Evolutionary conservation across 129 eudicot genomes (phyloP).

Genomic region (Pittosporum tobira): DNA sequence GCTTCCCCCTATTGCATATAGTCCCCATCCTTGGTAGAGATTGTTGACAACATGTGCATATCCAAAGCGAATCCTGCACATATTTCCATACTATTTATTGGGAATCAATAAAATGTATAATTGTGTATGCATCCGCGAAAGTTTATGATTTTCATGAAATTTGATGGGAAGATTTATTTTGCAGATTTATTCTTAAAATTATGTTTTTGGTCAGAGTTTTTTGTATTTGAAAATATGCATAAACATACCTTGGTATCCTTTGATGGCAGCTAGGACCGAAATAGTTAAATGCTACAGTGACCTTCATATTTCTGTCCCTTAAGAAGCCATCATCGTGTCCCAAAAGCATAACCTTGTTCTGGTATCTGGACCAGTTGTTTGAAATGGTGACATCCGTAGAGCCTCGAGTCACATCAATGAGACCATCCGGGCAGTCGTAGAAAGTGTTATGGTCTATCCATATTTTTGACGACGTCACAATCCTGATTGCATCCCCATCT

Average conservation of each 20-base stretch:
- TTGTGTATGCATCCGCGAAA: too few species aligned
- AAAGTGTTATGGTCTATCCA: slow-evolving; percentile 68
- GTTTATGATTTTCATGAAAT: background rate
- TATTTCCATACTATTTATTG: background rate
- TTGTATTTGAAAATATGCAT: background rate
- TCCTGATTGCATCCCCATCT: slow-evolving; percentile 57
- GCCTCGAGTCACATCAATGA: slow-evolving; percentile 57
- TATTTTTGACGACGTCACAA: slow-evolving; percentile 32
- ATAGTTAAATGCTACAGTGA: slow-evolving; percentile 50
- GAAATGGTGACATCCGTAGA: slow-evolving; percentile 51
- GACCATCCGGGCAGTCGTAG: slow-evolving; percentile 38
- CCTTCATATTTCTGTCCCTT: slow-evolving; percentile 52
- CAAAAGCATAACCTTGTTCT: slow-evolving; percentile 61
- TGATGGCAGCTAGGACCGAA: slow-evolving; percentile 64
- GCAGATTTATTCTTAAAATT: too few species aligned
- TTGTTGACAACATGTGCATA: slow-evolving; percentile 70
- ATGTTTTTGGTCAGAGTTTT: too few species aligned
- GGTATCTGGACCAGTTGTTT: slow-evolving; percentile 45
- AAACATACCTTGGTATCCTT: slow-evolving; percentile 56
- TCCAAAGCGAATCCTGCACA: slow-evolving; percentile 44
- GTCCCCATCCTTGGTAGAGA: slow-evolving; percentile 50
- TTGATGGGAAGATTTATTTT: too few species aligned
- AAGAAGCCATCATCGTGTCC: slow-evolving; percentile 50
- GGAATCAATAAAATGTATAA: too few species aligned
- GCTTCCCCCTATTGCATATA: slow-evolving; percentile 67